Evolutionary conservation across 306 rosid species (phyloP), one percentile per base, ranked within the genome.

Genomic region (Ormosia semicastrata): DNA sequence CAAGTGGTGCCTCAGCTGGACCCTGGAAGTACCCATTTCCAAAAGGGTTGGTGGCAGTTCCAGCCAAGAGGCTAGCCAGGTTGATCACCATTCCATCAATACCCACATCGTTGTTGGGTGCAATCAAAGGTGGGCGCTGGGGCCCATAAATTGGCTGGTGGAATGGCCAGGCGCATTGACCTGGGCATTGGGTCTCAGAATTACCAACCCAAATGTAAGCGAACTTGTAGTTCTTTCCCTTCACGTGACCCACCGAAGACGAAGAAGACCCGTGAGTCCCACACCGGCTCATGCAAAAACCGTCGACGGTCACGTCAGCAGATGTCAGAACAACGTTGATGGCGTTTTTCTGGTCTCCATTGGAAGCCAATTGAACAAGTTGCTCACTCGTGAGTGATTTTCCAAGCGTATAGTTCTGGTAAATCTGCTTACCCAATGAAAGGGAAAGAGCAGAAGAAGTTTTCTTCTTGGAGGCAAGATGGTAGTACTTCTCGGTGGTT

Each of bases 91-190:
- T 86, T 2, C 93, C 94, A 30, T 92, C 94, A 12, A 92, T 71
- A 1, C 97, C 97, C 73, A 89, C 92, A 7, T 90, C 94, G 54
- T 90, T 86, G 83, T 92, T 92, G 1, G 97, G 97, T 0, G 94
- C 82, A 50, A 86, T 44, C 46, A 92, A 67, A 0, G 93, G 90
- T 7, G 90, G 82, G 53, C 17, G 75, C 36, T 87, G 89, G 0
- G 97, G 93, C 0, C 94, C 93, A 6, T 92, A 90, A 8, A 90
- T 73, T 0, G 94, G 92, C 49, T 87, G 94, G 66, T 92, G 94
- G 76, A 92, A 91, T 2, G 96, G 93, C 96, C 97, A 92, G 0
- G 97, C 94, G 18, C 97, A 92, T 13, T 86, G 88, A 1, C 94
- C 97, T 0, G 94, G 93, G 70, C 94, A 92, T 5, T 90, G 97